Base-by-base conservation (phyloP, 2,329 filamentous ascomycete species). In the Lasiodiplodia hormozganensis region DNA sequence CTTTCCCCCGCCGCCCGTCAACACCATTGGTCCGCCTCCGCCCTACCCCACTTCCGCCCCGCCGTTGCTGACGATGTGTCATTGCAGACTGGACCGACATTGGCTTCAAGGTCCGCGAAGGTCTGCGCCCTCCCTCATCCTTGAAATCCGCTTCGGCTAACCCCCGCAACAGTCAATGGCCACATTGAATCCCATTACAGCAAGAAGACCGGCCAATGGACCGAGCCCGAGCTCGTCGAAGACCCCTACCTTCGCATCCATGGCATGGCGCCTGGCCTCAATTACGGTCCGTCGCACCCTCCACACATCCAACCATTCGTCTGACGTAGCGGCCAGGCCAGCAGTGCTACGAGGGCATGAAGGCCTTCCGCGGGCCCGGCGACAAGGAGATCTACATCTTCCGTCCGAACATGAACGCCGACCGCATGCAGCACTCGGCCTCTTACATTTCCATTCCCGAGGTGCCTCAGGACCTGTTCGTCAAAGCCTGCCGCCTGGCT, bases 331-430 rank as follows among this genome's bases (percentile, higher is more conserved):
- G 18, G 11, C 21, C 36, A 70, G 70, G 95, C 69, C 94, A 97
- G 78, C 96, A 98, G 83, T 95, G 93, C 75, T 99, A 97, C 85
- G 96, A 99, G 80, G 96, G 96, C n/a, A 89, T 98, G 79, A 98
- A 98, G 82, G 94, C 95, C 67, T 97, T 97, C 87, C 93, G 95
- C 71, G 85, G 86, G 2, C 92, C 93, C 21, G 84, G 86, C 69
- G 88, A 91, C 79, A 78, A 85, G 69, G 81, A 82, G 69, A 94
- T 98, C 82, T 88, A 89, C 78, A 88, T 98, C 79, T 98, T 98
- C 88, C 91, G 95, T 4, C 92, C 95, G 0, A 86, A 90, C 76
- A 89, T 90, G 77, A 98, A 98, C 79, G 96, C 94, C 47, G 81
- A 83, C 52, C 92, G 95, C 69, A 88, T 98, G 85, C 91, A 93